Percentiles rank a stretch among this genome's conserved stretches.
phyloP scores from a whole-genome alignment of 495 filamentous ascomycete genomes.

The Daldinia decipiens region DNA sequence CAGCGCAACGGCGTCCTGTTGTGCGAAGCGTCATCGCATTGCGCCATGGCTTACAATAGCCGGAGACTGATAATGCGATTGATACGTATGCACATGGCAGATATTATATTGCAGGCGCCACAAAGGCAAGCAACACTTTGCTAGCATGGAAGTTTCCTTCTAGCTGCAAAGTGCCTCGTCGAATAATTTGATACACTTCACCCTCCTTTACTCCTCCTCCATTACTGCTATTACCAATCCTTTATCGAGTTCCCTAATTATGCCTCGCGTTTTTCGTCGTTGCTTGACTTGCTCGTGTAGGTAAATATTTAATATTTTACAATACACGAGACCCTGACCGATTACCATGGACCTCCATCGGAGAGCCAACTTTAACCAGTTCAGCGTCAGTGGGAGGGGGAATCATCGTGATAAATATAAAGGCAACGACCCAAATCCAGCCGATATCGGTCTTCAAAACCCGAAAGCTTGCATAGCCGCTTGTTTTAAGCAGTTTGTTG shows the following conservation, averaged over 20 bases:
- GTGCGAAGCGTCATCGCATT: slow-evolving; percentile 36
- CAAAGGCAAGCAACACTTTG: slow-evolving; percentile 23
- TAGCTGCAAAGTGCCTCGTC: slow-evolving; percentile 16
- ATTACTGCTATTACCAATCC: slow-evolving; percentile 17
- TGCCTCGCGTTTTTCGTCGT: slow-evolving; percentile 40
- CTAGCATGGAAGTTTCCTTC: slow-evolving; percentile 14
- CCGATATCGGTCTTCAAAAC: slow-evolving; percentile 27
- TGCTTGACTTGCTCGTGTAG: slow-evolving; percentile 22
- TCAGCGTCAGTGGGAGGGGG: neutral
- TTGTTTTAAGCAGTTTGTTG: slow-evolving; percentile 42
- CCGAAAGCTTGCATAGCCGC: slow-evolving; percentile 36
- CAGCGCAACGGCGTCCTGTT: slow-evolving; percentile 29
- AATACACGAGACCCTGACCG: slow-evolving; percentile 27
- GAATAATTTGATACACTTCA: slow-evolving; percentile 22
- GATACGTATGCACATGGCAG: slow-evolving; percentile 43
- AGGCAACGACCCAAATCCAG: neutral
- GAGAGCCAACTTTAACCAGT: neutral
- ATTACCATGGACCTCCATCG: slow-evolving; percentile 33
- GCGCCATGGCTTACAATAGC: slow-evolving; percentile 29
- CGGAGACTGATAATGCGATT: slow-evolving; percentile 38
- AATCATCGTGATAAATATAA: neutral
- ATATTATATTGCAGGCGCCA: slow-evolving; percentile 35
- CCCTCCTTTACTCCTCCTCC: slow-evolving; percentile 37
- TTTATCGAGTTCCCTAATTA: slow-evolving; percentile 24
- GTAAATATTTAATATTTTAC: slow-evolving; percentile 29